Evolutionary conservation across 106 monocot species (phyloP).

Genomic region (Gastrodia elata): DNA sequence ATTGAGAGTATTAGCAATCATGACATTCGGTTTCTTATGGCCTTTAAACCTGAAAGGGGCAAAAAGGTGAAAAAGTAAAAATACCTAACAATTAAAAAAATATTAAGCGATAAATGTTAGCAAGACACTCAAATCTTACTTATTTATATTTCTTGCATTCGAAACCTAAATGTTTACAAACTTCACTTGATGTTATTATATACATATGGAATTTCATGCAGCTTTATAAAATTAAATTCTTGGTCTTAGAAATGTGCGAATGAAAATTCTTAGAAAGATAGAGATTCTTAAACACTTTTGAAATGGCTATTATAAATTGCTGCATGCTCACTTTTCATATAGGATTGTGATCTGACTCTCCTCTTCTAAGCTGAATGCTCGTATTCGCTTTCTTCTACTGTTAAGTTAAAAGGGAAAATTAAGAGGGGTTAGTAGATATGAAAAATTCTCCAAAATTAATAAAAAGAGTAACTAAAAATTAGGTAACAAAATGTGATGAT

Average conservation of each 20-base stretch:
- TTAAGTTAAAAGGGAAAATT: constrained; percentile 14
- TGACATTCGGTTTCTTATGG: constrained; percentile 45
- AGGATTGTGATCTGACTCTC: constrained; percentile 41
- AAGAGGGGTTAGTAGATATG: neutral
- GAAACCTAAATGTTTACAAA: too few species aligned
- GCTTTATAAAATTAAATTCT: too few species aligned
- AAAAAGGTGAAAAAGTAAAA: neutral
- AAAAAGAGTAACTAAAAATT: neutral
- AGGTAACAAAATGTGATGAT: neutral
- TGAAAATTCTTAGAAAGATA: too few species aligned
- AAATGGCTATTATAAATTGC: neutral
- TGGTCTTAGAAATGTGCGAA: too few species aligned
- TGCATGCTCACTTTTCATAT: constrained; percentile 38
- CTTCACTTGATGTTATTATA: too few species aligned
- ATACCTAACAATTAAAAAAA: neutral
- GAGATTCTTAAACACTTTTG: neutral
- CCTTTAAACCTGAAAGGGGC: constrained; percentile 37
- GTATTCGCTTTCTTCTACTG: constrained; percentile 37
- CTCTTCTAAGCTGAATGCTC: constrained; percentile 47
- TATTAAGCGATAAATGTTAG: too few species aligned
- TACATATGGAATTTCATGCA: too few species aligned
- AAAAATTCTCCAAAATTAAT: neutral
- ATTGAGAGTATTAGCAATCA: constrained; percentile 59
- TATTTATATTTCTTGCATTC: too few species aligned
- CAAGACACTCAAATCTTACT: too few species aligned